These are phyloP conservation scores for Castanopsis chinensis DNA, from an alignment of 306 rosid genomes.

Conservation along the genomic window DNA sequence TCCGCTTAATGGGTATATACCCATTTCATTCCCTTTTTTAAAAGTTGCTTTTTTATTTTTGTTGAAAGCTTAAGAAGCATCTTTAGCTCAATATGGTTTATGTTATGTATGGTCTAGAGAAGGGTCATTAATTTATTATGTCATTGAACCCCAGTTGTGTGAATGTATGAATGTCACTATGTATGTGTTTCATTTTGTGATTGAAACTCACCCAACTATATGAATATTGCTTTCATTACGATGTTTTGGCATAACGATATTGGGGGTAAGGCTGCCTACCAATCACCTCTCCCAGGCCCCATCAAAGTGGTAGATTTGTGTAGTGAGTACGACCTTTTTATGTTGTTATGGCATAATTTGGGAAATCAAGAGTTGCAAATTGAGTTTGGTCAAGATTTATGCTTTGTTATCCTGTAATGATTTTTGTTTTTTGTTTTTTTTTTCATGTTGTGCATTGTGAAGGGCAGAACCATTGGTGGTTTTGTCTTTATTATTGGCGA, in stretches of 20 bases:
- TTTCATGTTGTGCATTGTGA: neutral
- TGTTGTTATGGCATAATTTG: neutral
- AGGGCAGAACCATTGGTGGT: neutral
- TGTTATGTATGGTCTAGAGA: too few relatives aligned
- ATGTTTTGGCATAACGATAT: neutral
- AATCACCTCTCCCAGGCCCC: too few relatives aligned
- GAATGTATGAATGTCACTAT: neutral
- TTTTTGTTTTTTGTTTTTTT: too few relatives aligned
- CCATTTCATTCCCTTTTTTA: neutral
- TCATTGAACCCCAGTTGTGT: too few relatives aligned
- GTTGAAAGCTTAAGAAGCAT: neutral
- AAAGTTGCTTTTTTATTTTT: neutral
- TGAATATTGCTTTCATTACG: neutral
- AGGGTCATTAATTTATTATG: too few relatives aligned
- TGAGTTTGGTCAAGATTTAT: neutral
- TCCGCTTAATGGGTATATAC: slow-evolving; percentile 76
- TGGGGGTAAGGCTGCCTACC: too few relatives aligned
- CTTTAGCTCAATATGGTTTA: too few relatives aligned
- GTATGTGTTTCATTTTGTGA: neutral
- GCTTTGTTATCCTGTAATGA: neutral
- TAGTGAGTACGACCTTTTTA: neutral
- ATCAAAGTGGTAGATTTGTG: too few relatives aligned
- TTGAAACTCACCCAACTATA: neutral
- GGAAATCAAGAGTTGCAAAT: neutral
- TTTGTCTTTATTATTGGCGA: neutral